Conservation (phyloP, 176 grass and related monocot species). For the maize (Zea mays) region DNA sequence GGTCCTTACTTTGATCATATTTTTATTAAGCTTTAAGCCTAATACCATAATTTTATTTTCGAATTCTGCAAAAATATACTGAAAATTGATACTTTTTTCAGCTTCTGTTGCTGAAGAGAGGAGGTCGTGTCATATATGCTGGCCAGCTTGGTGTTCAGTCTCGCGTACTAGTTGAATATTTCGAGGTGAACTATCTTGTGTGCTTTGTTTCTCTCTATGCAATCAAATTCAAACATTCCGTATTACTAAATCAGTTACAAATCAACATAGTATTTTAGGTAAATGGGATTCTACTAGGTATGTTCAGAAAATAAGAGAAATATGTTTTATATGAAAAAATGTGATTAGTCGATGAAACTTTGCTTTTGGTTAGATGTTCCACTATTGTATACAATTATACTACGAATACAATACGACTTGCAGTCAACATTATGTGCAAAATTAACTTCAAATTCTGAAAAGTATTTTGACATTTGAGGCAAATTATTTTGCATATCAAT, state of each 20-base stretch:
- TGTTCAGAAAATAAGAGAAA: constrained; percentile 11
- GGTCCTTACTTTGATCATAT: constrained; percentile 34
- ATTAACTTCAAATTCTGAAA: constrained; percentile 4
- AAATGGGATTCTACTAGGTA: neutral
- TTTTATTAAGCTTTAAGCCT: neutral
- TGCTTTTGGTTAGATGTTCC: neutral
- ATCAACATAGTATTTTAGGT: neutral
- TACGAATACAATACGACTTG: neutral
- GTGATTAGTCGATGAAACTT: neutral
- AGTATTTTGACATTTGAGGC: neutral
- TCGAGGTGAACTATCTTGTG: constrained; percentile 47
- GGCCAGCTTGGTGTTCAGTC: constrained; percentile 76
- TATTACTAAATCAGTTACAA: neutral
- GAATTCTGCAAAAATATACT: neutral
- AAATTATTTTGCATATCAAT: constrained; percentile 3
- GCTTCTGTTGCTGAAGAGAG: constrained; percentile 84
- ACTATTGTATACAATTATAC: neutral
- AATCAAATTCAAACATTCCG: neutral
- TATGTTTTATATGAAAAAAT: neutral
- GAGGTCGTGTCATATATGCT: constrained; percentile 84
- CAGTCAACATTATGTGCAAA: neutral
- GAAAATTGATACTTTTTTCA: constrained; percentile 39
- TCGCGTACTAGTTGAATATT: constrained; percentile 78
- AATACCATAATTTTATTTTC: neutral
- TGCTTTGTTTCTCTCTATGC: neutral